These are phyloP conservation scores for Komagataea norvegica DNA, from an alignment of 1,139 yeast species.

Conservation along the genomic window DNA sequence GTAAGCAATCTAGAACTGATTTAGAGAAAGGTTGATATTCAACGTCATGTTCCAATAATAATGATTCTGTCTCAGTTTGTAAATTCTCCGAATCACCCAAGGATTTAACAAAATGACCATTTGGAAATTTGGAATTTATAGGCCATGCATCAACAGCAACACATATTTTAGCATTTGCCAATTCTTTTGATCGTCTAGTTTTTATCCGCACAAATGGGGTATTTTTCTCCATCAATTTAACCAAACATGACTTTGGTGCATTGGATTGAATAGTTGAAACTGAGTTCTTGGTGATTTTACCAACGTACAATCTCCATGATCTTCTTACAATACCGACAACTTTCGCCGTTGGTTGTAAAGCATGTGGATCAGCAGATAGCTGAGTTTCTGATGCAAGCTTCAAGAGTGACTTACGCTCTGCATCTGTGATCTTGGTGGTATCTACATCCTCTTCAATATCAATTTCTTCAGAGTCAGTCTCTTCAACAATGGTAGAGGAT, in stretches of 20 bases:
- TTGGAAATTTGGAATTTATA: conserved; percentile 74
- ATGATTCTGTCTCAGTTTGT: conserved; percentile 95
- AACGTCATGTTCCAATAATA: conserved; percentile 89
- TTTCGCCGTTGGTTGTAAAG: conserved; percentile 80
- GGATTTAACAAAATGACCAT: conserved; percentile 89
- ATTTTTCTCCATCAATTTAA: conserved; percentile 81
- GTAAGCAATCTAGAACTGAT: conserved; percentile 87
- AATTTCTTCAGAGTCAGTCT: conserved; percentile 38
- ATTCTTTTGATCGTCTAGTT: conserved; percentile 79
- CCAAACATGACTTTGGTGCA: conserved; percentile 76
- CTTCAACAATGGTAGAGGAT: conserved; percentile 67
- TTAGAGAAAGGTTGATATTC: conserved; percentile 95
- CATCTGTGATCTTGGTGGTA: conserved; percentile 7
- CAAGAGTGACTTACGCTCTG: conserved; percentile 10
- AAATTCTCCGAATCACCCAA: conserved; percentile 89
- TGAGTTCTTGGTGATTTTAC: conserved; percentile 83
- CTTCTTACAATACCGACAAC: conserved; percentile 86
- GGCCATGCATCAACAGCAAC: conserved; percentile 95
- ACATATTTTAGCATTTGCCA: conserved; percentile 84
- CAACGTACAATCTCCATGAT: conserved; percentile 95
- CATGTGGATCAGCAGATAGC: conserved; percentile 10
- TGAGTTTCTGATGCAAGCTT: conserved; percentile 11
- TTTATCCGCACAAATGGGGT: conserved; percentile 83
- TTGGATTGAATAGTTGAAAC: conserved; percentile 46
- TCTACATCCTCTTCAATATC: conserved; percentile 39